Evolutionary conservation across 2,329 filamentous ascomycete species (phyloP), one percentile per base, ranked within the genome.

Genomic region (Colletotrichum neosansevieriae): DNA sequence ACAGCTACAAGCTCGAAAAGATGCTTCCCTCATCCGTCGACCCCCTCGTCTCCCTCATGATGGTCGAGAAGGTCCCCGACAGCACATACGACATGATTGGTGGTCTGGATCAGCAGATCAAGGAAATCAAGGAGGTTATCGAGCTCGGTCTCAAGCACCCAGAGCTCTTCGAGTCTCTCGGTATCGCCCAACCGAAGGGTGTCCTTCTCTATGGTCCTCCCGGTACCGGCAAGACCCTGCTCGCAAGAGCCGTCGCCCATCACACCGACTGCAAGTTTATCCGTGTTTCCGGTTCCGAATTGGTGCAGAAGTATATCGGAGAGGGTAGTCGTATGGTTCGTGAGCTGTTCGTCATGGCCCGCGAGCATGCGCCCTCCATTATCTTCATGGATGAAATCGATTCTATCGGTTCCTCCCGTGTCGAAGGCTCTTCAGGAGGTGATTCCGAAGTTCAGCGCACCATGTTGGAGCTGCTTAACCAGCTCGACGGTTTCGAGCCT

Each of bases 321-420:
- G 96, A 99, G 80, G 96, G 96, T 77, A 96, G 92, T 75, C 91
- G 96, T 75, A 99, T 99, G 96, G 96, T 99, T 72, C 93, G 96
- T 77, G 96, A 99, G 83, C 88, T 99, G 58, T 99, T 99, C 86
- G 93, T 99, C 79, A 99, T 99, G 96, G 96, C 96, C 32, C 89
- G 96, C 81, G 96, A 99, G 79, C 96, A 99, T 76, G 96, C 96
- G 1, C 96, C 96, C 21, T 97, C 93, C 73, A 99, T 99, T 82
- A 99, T 99, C 82, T 99, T 99, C 86, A 99, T 99, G 96, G 96
- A 99, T 80, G 96, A 99, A 82, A 98, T 99, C 81, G 96, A 99
- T 85, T 97, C 93, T 74, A 99, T 99, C 81, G 96, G 96, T 72
- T 98, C 94, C 38, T 97, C 94, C 69, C 93, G 96, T 82, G 95